A percentile compares a stretch with the other conserved stretches of the same genome.
Evolutionary conservation across 2,329 filamentous ascomycete species (phyloP).

Genomic region (Fusarium nelsonii): DNA sequence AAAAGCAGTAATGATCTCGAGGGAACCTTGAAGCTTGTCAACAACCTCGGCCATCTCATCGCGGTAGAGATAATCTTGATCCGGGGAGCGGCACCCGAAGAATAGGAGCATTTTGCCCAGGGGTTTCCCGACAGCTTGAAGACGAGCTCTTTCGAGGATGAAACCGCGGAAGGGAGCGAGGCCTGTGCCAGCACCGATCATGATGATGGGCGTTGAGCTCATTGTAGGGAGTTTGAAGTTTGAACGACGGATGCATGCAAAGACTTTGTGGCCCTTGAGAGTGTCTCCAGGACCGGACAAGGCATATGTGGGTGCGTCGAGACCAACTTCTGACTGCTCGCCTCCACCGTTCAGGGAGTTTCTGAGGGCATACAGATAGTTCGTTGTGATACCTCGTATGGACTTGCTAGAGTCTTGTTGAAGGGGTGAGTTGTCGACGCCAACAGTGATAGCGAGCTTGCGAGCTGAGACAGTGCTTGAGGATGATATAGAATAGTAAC

Average conservation of each 20-base stretch:
- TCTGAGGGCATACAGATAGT: slow-evolving; percentile 45
- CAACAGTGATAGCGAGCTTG: slow-evolving; percentile 45
- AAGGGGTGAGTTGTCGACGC: slow-evolving; percentile 36
- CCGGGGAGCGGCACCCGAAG: slow-evolving; percentile 68
- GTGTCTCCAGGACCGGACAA: slow-evolving; percentile 33
- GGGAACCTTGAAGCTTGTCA: slow-evolving; percentile 20
- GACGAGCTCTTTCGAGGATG: slow-evolving; percentile 42
- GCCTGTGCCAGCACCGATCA: slow-evolving; percentile 65
- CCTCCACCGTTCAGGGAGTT: slow-evolving; percentile 19
- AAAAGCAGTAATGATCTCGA: slow-evolving; percentile 40
- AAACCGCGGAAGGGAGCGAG: slow-evolving; percentile 57
- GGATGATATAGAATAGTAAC: slow-evolving; percentile 73
- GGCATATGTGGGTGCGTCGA: slow-evolving; percentile 16
- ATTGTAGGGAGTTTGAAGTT: slow-evolving; percentile 61
- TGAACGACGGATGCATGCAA: slow-evolving; percentile 47
- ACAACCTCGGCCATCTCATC: slow-evolving; percentile 51
- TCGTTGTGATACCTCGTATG: slow-evolving; percentile 45
- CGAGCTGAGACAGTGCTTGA: slow-evolving; percentile 56
- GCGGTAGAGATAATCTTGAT: slow-evolving; percentile 67
- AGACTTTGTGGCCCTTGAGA: slow-evolving; percentile 36
- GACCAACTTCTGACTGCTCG: background rate
- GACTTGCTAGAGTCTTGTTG: slow-evolving; percentile 20
- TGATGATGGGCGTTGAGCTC: slow-evolving; percentile 61
- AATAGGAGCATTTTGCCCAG: slow-evolving; percentile 59
- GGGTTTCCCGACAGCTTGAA: slow-evolving; percentile 37